Evolutionary conservation across 1,284 basidiomycete genomes (phyloP), one percentile per base, ranked within the genome.

Genomic region (Paramarasmius palmivorus): DNA sequence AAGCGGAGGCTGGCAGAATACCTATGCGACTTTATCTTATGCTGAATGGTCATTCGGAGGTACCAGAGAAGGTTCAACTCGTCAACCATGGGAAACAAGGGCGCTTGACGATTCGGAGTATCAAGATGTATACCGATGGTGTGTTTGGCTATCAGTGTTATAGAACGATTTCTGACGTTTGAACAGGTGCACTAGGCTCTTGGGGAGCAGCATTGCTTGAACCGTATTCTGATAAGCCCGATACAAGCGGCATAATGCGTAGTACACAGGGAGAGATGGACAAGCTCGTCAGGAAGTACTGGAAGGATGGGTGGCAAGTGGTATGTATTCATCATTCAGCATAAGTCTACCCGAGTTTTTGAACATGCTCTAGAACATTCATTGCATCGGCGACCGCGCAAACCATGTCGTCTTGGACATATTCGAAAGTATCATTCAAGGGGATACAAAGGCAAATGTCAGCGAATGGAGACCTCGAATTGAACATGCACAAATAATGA

Each of bases 401-500:
- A 96, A 95, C 66, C 79, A 87, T 38, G 76, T 90, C 19, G 83
- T 92, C 0, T 78, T 97, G 19, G 83, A 95, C 62, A 84, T 91
- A 14, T 92, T 91, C 62, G 90, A 93, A 66, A 26, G n/a, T n/a
- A 46, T 46, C 19, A 65, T 56, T n/a, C 46, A 46, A 19, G 25
- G 44, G 17, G 39, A 40, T 17, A 32, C 34, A 32, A 65, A 61
- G 2, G 67, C 63, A 5, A 73, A 74, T 51, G 72, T 78, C 10
- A 65, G 73, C 0, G 68, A 73, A 40, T 78, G 81, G 62, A 76
- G 93, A 17, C 86, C 91, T 1, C 77, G 95, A 20, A 86, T 96
- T 23, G 95, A 98, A 65, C 95, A 98, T 68, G 89, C 93, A 0
- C 95, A 98, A 69, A 93, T 97, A 53, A 76, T 96, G 73, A 79